phyloP scores from a whole-genome alignment of 257 asterid species.

The Solanum pimpinellifolium region DNA sequence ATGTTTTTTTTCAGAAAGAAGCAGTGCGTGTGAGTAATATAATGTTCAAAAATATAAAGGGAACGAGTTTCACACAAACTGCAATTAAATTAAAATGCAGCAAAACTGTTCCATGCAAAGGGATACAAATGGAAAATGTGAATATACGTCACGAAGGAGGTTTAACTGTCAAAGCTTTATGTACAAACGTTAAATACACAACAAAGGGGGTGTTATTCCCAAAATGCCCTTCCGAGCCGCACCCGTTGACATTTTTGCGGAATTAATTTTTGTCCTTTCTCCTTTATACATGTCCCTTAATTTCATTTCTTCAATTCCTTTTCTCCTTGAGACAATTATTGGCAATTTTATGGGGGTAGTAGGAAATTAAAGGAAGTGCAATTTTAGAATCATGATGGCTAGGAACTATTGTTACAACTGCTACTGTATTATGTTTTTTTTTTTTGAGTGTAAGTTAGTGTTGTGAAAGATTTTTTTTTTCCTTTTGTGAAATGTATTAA shows the following conservation, averaged over 20 bases:
- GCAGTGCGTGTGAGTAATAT: conserved; percentile 65
- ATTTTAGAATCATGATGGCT: neutral
- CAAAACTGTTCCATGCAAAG: conserved; percentile 46
- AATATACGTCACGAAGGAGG: conserved; percentile 12
- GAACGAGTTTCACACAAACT: conserved; percentile 51
- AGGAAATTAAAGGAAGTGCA: neutral
- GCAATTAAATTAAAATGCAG: conserved; percentile 73
- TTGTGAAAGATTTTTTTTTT: neutral
- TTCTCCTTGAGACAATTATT: neutral
- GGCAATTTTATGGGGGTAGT: neutral
- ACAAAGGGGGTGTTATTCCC: conserved; percentile 1
- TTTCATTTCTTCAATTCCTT: neutral
- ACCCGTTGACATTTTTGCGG: neutral
- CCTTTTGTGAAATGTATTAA: neutral
- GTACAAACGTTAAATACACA: conserved; percentile 1
- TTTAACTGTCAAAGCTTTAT: conserved; percentile 5
- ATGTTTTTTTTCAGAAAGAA: conserved; percentile 37
- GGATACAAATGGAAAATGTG: conserved; percentile 44
- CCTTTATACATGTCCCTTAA: neutral
- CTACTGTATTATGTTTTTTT: neutral
- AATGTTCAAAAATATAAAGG: conserved; percentile 56
- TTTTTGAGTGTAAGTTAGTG: neutral
- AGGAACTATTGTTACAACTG: neutral
- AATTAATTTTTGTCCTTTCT: neutral
- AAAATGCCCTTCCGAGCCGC: neutral